Conservation (phyloP, 441 rosid species). For the Omphalea diandra region DNA sequence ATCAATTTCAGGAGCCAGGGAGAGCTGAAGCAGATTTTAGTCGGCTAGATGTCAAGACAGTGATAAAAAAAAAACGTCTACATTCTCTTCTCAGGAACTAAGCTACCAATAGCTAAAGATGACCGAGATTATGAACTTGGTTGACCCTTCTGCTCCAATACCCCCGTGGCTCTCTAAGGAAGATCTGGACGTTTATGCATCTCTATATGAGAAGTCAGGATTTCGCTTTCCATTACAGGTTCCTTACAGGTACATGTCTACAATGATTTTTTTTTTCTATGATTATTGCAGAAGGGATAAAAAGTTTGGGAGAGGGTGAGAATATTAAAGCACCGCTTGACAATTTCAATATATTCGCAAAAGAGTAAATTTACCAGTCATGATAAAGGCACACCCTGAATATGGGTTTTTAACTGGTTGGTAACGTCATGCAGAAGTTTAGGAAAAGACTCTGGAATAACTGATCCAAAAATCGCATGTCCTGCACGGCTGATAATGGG, state of each 20-base stretch:
- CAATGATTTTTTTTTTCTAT: too few relatives aligned
- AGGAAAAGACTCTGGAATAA: conserved; percentile 21
- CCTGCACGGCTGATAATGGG: conserved; percentile 41
- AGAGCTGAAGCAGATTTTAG: conserved; percentile 47
- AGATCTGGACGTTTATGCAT: conserved; percentile 43
- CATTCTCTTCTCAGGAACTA: conserved; percentile 40
- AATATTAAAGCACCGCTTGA: too few relatives aligned
- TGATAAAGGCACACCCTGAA: too few relatives aligned
- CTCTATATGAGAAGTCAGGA: conserved; percentile 43
- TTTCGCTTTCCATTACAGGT: conserved; percentile 36
- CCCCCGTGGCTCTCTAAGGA: conserved; percentile 45
- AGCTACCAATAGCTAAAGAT: conserved; percentile 30
- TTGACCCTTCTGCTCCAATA: conserved; percentile 36
- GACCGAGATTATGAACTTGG: conserved; percentile 46
- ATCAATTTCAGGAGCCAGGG: conserved; percentile 36
- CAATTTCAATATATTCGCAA: too few relatives aligned
- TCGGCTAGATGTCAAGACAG: conserved; percentile 37
- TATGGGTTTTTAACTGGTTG: too few relatives aligned
- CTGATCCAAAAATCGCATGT: conserved; percentile 32
- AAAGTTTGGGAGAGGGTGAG: too few relatives aligned
- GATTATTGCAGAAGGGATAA: too few relatives aligned
- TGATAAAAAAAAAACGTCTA: conserved; percentile 44
- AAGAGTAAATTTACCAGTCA: too few relatives aligned
- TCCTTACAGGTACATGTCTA: conserved; percentile 48
- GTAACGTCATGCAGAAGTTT: conserved; percentile 16